Evolutionary conservation across 495 filamentous ascomycete species (phyloP).

Genomic region (Achaetomiella virescens): DNA sequence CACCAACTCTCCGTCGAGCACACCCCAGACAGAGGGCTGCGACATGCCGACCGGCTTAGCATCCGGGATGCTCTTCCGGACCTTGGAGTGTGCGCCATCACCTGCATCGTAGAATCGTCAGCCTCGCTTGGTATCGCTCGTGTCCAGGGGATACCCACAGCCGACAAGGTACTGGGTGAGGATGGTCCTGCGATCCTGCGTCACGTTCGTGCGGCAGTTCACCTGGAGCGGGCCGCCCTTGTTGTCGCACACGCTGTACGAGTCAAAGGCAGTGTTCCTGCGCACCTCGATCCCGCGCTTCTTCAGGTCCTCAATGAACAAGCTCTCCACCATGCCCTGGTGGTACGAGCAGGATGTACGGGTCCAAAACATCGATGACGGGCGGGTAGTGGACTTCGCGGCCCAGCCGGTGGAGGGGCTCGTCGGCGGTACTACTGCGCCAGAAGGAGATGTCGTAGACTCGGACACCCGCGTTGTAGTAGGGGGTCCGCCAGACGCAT

Average conservation of each 20-base stretch:
- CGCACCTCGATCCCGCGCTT: slow-evolving; percentile 51
- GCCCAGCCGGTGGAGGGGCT: slow-evolving; percentile 46
- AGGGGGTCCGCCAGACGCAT: slow-evolving; percentile 60
- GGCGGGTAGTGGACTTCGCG: slow-evolving; percentile 47
- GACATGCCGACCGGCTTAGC: slow-evolving; percentile 53
- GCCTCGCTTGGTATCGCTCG: neutral
- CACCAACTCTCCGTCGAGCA: slow-evolving; percentile 59
- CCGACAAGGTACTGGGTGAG: slow-evolving; percentile 48
- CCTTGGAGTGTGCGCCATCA: slow-evolving; percentile 49
- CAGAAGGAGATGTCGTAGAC: slow-evolving; percentile 70
- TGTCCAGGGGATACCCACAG: slow-evolving; percentile 30
- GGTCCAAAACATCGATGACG: slow-evolving; percentile 61
- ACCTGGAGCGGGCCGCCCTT: slow-evolving; percentile 37
- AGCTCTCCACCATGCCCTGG: slow-evolving; percentile 65
- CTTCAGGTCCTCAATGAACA: slow-evolving; percentile 59
- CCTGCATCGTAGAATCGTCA: slow-evolving; percentile 25
- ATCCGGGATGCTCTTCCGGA: slow-evolving; percentile 50
- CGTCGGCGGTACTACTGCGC: slow-evolving; percentile 55
- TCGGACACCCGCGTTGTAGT: slow-evolving; percentile 53
- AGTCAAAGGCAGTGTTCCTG: slow-evolving; percentile 51
- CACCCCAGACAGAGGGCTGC: slow-evolving; percentile 62
- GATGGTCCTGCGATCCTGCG: slow-evolving; percentile 36
- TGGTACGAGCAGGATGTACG: slow-evolving; percentile 67
- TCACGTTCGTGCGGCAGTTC: slow-evolving; percentile 35
- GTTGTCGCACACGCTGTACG: slow-evolving; percentile 40